Percentiles rank a stretch among this genome's conserved stretches.
phyloP scores from a whole-genome alignment of 1,284 basidiomycete species.

The Golubevia pallescens region DNA sequence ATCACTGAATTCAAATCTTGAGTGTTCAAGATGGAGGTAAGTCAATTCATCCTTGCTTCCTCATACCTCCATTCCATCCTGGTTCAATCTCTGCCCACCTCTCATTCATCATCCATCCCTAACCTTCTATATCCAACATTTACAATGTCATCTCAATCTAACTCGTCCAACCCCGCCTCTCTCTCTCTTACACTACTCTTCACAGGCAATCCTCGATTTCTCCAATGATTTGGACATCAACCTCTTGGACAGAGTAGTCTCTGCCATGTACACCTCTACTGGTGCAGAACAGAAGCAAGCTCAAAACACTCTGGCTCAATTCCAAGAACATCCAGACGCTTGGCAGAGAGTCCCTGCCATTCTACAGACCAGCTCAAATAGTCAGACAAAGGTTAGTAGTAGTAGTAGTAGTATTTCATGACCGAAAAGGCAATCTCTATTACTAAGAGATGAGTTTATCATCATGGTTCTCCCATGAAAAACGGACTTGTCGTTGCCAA shows the following conservation, averaged over 20 bases:
- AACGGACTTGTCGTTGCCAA: too few species aligned
- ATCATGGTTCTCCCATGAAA: too few species aligned
- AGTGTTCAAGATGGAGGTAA: conserved; percentile 9
- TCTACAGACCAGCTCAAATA: conserved; percentile 81
- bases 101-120: neutral
- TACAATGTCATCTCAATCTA: too few species aligned
- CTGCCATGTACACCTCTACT: conserved; percentile 52
- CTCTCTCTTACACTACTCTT: too few species aligned
- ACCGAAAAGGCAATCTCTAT: too few species aligned
- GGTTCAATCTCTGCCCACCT: neutral
- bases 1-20: neutral
- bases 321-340: conserved; percentile 95
- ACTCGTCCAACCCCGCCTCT: too few species aligned
- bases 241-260: conserved; percentile 58
- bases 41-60: neutral
- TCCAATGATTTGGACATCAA: conserved; percentile 57
- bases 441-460: too few species aligned
- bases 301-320: conserved; percentile 70
- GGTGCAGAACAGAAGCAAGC: conserved; percentile 24
- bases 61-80: neutral
- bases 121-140: neutral
- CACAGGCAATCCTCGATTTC: conserved; percentile 60
- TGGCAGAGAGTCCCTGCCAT: conserved; percentile 98
- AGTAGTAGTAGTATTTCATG: too few species aligned
- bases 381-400: conserved; percentile 85